phyloP scores from a whole-genome alignment of 257 asterid genomes.

The Dorcoceras hygrometricum region DNA sequence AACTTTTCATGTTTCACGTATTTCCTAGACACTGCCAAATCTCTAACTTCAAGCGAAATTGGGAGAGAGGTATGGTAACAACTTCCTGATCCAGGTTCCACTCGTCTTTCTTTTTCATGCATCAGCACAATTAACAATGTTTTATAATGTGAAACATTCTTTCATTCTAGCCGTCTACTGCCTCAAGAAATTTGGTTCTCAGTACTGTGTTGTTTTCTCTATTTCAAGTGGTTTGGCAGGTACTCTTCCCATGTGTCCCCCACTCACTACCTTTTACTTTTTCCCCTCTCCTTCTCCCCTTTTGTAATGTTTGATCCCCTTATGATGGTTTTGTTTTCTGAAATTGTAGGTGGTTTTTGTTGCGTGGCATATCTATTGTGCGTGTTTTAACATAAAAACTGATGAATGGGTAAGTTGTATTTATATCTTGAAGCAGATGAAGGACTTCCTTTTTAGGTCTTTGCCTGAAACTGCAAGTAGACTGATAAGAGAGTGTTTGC shows the following conservation, averaged over 20 bases:
- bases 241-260: conserved; percentile 1
- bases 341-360: conserved; percentile 44
- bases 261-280: neutral
- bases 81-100: neutral
- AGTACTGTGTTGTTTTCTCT: conserved; percentile 43
- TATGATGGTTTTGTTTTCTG: conserved; percentile 8
- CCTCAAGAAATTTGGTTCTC: conserved; percentile 29
- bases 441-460: neutral
- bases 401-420: conserved; percentile 53
- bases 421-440: conserved; percentile 13
- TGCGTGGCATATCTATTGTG: conserved; percentile 49
- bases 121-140: neutral
- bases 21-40: conserved; percentile 31
- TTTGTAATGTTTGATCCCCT: neutral
- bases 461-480: neutral
- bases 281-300: neutral
- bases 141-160: conserved; percentile 11
- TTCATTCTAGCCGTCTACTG: conserved; percentile 25
- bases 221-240: conserved; percentile 59
- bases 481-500: no score
- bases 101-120: neutral
- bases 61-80: conserved; percentile 31
- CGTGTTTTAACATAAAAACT: conserved; percentile 50
- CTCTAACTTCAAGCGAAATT: conserved; percentile 24
- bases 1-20: conserved; percentile 15